Evolutionary conservation across 805 yeast genomes (phyloP).

Genomic region (Schwanniomyces sp.): DNA sequence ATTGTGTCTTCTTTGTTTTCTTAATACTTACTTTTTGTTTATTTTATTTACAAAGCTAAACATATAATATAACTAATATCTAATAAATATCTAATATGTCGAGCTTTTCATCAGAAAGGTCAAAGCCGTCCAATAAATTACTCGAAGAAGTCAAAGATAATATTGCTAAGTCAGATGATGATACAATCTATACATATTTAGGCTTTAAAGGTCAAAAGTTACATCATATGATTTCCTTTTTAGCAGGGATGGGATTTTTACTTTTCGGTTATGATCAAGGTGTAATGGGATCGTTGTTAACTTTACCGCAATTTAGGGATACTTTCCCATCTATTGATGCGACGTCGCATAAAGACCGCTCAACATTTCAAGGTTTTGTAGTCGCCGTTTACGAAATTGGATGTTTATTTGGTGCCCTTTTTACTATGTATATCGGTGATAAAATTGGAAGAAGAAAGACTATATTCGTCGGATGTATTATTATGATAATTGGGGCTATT

Average conservation of each 20-base stretch:
- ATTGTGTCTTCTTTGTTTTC: too few species aligned
- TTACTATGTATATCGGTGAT: constrained; percentile 64
- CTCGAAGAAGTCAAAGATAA: neutral
- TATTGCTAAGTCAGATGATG: neutral
- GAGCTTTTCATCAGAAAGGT: neutral
- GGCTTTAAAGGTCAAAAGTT: constrained; percentile 7
- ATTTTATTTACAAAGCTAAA: too few species aligned
- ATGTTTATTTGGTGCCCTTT: constrained; percentile 69
- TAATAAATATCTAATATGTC: neutral
- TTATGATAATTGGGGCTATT: constrained; percentile 62
- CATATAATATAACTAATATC: neutral
- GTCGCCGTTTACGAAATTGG: constrained; percentile 67
- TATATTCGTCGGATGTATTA: constrained; percentile 54
- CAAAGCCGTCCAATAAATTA: neutral
- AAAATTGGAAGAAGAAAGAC: constrained; percentile 62
- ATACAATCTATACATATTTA: neutral
- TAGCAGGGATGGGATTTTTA: constrained; percentile 52
- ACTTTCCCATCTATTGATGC: constrained; percentile 30
- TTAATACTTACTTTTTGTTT: neutral
- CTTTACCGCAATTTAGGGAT: constrained; percentile 43
- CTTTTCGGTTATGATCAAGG: constrained; percentile 83
- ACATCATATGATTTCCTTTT: constrained; percentile 8
- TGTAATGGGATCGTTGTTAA: constrained; percentile 66
- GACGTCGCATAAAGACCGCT: constrained; percentile 16
- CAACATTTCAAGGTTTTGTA: constrained; percentile 59